phyloP scores from a whole-genome alignment of 176 grass and related monocot genomes.

The Paspalum vaginatum region DNA sequence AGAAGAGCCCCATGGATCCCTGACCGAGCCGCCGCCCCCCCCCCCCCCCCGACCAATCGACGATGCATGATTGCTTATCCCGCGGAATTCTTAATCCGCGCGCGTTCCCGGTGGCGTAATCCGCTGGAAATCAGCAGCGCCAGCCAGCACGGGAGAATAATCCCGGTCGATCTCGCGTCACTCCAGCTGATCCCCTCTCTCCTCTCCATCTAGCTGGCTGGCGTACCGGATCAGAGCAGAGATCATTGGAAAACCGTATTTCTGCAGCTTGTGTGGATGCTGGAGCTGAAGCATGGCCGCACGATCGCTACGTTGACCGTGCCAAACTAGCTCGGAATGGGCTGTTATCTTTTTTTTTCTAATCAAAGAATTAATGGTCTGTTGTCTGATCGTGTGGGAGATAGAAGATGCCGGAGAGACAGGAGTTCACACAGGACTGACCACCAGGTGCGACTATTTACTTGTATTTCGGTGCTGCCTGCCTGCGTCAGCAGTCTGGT shows the following conservation, averaged over 20 bases:
- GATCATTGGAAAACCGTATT: not conserved
- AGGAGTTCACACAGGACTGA: constrained; percentile 33
- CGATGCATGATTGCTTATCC: constrained; percentile 40
- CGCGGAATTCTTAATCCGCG: constrained; percentile 23
- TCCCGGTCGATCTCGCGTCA: constrained; percentile 32
- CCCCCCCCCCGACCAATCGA: not conserved
- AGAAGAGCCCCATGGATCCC: not conserved
- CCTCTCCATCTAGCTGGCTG: not conserved
- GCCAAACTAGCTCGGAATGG: not conserved
- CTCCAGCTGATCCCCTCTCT: constrained; percentile 1
- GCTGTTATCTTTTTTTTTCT: not conserved
- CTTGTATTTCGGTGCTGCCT: not conserved
- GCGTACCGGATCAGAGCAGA: too few relatives aligned
- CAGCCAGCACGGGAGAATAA: constrained; percentile 11
- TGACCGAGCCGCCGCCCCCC: too few relatives aligned
- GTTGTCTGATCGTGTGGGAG: not conserved
- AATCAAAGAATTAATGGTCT: not conserved
- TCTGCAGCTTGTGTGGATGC: constrained; percentile 25
- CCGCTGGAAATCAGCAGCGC: constrained; percentile 8
- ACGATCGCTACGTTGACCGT: constrained; percentile 24
- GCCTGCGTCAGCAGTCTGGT: not conserved
- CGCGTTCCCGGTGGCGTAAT: constrained; percentile 38
- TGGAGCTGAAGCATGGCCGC: not conserved
- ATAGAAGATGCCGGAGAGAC: constrained; percentile 11
- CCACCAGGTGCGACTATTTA: not conserved